Evolutionary conservation across 495 filamentous ascomycete species (phyloP).

Genomic region (Aspergillus incahuasiensis): DNA sequence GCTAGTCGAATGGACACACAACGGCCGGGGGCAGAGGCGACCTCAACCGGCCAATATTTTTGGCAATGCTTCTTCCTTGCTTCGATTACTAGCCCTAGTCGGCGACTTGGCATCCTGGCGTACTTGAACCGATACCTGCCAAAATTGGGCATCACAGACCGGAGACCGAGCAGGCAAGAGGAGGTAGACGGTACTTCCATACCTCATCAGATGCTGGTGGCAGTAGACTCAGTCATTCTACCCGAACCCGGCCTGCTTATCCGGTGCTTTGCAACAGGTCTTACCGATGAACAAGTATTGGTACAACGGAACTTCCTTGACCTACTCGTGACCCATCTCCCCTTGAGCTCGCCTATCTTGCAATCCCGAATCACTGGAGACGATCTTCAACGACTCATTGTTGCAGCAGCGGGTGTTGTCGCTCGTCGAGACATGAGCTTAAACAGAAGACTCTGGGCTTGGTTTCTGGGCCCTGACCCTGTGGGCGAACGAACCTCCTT

Average conservation of each 20-base stretch:
- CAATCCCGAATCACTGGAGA: constrained; percentile 63
- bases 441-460: constrained; percentile 92
- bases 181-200: constrained; percentile 19
- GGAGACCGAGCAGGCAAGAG: constrained; percentile 29
- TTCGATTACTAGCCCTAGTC: constrained; percentile 77
- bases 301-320: constrained; percentile 94
- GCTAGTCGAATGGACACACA: constrained; percentile 49
- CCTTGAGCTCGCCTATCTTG: constrained; percentile 78
- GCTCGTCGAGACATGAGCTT: constrained; percentile 90
- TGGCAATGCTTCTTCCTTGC: constrained; percentile 98
- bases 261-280: constrained; percentile 82
- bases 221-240: constrained; percentile 71
- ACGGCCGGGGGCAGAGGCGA: constrained; percentile 43
- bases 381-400: constrained; percentile 76
- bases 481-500: constrained; percentile 38
- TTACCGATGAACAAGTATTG: constrained; percentile 84
- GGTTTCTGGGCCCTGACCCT: constrained; percentile 84
- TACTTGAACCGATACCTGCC: constrained; percentile 79
- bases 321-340: constrained; percentile 83
- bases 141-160: constrained; percentile 51
- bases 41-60: constrained; percentile 76
- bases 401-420: constrained; percentile 80
- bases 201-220: constrained; percentile 31
- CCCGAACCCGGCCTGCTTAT: constrained; percentile 90
- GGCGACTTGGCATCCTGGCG: constrained; percentile 80